Evolutionary conservation across 768 basidiomycete species (phyloP).

Genomic region (Tubosaeta brunneosetosa): DNA sequence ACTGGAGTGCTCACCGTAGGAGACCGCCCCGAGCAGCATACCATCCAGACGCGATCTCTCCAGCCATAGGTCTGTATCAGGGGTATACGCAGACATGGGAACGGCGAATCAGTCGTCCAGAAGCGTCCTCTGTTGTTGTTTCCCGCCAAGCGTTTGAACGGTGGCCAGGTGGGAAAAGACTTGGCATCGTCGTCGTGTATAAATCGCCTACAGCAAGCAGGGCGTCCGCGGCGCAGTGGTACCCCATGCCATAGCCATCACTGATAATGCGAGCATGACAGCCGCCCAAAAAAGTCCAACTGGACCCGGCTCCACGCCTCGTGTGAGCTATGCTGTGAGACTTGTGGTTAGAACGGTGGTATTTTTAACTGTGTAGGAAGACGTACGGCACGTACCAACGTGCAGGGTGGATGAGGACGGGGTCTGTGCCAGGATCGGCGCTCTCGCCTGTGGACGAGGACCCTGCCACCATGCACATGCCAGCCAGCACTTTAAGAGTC

Average conservation of each 20-base stretch:
- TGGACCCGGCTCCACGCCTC: neutral
- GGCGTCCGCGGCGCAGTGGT: neutral
- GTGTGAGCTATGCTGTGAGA: neutral
- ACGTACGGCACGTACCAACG: neutral
- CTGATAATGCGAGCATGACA: neutral
- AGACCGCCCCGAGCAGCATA: conserved; percentile 16
- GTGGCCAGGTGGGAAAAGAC: no score
- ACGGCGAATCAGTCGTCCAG: neutral
- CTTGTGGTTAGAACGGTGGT: neutral
- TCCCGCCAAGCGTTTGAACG: no score
- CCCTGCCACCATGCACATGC: no score
- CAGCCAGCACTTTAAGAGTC: neutral
- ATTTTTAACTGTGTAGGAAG: neutral
- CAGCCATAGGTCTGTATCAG: conserved; percentile 22
- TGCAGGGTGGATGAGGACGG: neutral
- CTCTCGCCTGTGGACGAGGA: neutral
- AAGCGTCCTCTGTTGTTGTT: neutral
- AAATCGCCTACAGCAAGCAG: neutral
- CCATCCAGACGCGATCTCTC: conserved; percentile 26
- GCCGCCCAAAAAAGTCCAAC: neutral
- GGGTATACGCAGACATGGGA: conserved; percentile 16
- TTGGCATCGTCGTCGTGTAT: neutral
- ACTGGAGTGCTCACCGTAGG: conserved; percentile 14
- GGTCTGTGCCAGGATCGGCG: neutral
- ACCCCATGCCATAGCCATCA: no score